Evolutionary conservation across 2,329 filamentous ascomycete species (phyloP).

Genomic region (Paecilomyces fulvus): DNA sequence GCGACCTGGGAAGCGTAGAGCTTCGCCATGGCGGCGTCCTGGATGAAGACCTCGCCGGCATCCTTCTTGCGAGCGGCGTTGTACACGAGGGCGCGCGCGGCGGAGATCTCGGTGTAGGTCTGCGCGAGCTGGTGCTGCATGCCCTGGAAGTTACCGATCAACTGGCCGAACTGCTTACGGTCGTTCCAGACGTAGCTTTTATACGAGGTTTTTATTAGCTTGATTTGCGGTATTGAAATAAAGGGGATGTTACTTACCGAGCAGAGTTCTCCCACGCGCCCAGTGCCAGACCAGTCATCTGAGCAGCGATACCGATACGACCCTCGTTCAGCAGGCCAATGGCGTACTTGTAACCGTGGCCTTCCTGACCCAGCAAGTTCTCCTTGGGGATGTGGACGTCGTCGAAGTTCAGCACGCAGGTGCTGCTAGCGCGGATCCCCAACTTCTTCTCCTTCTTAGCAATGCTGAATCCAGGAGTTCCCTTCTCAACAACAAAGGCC

Average conservation of each 20-base stretch:
- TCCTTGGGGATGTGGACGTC: slow-evolving; percentile 84
- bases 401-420: slow-evolving; percentile 95
- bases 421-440: slow-evolving; percentile 90
- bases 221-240: background rate
- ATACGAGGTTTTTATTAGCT: background rate
- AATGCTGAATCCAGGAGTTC: slow-evolving; percentile 78
- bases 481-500: slow-evolving; percentile 91
- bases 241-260: slow-evolving; percentile 40
- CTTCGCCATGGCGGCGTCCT: slow-evolving; percentile 97
- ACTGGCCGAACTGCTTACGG: slow-evolving; percentile 87
- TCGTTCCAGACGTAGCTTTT: slow-evolving; percentile 90
- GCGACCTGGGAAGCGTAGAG: slow-evolving; percentile 90
- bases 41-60: slow-evolving; percentile 87
- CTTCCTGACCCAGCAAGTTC: slow-evolving; percentile 79
- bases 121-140: slow-evolving; percentile 99
- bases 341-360: slow-evolving; percentile 96
- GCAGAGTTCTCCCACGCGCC: slow-evolving; percentile 94
- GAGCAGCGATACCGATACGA: slow-evolving; percentile 92
- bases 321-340: slow-evolving; percentile 92
- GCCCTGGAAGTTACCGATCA: slow-evolving; percentile 94
- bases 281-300: slow-evolving; percentile 95
- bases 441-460: slow-evolving; percentile 99
- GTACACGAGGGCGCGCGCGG: slow-evolving; percentile 85
- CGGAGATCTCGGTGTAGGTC: slow-evolving; percentile 85
- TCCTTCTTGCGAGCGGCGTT: slow-evolving; percentile 98